Conservation (phyloP, 345 rosid genomes). For the Cardiospermum halicacabum region DNA sequence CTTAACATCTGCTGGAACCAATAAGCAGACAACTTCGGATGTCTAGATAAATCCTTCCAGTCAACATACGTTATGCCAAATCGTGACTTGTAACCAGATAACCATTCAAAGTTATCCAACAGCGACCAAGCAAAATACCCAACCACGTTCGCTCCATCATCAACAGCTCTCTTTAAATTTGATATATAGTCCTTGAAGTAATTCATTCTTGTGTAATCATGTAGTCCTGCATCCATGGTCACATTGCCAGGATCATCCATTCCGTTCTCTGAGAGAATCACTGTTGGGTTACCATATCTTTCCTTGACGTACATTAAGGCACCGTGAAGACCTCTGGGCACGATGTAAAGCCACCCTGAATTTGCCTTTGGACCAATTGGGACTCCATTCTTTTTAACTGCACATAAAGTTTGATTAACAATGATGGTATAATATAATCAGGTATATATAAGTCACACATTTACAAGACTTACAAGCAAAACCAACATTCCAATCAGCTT, state of each 20-base stretch:
- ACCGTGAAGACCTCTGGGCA: conserved; percentile 61
- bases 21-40: conserved; percentile 59
- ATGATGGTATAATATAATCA: neutral
- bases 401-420: neutral
- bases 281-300: conserved; percentile 37
- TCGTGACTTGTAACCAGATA: conserved; percentile 51
- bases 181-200: conserved; percentile 41
- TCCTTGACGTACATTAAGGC: conserved; percentile 49
- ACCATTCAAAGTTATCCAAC: conserved; percentile 67
- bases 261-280: conserved; percentile 57
- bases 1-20: conserved; percentile 48
- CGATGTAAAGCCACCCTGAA: conserved; percentile 48
- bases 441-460: neutral
- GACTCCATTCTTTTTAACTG: conserved; percentile 42
- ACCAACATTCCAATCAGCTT: conserved; percentile 52
- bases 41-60: conserved; percentile 33
- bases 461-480: conserved; percentile 38
- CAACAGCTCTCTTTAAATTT: conserved; percentile 42
- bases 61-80: conserved; percentile 53
- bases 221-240: conserved; percentile 36
- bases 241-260: conserved; percentile 59
- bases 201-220: conserved; percentile 40
- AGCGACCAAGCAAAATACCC: conserved; percentile 72
- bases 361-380: conserved; percentile 50
- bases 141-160: conserved; percentile 50